Base-by-base conservation (phyloP, 1,139 yeast species). In the Barnettozyma hawaiiensis region DNA sequence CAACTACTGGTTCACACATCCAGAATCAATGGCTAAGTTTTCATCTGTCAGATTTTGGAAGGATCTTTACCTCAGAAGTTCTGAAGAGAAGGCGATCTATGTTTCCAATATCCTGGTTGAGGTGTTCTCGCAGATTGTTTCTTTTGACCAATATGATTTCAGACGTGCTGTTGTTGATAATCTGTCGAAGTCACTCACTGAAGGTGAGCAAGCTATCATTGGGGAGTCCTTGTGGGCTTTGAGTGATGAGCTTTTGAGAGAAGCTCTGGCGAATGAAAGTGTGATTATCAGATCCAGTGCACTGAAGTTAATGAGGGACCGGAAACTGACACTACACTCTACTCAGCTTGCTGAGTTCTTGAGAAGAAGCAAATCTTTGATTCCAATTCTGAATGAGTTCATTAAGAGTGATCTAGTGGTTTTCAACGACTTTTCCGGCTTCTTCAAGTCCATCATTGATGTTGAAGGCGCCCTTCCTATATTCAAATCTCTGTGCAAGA, bases 41-140 rank as follows among this genome's bases (percentile, higher is more conserved):
- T 52, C 60, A 8, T 34, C 44, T 0, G 16, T 28, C 4, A 65
- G 59, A 43, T 66, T 55, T 42, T 67, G 72, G 72, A 39, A 38
- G 2, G 31, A 36, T 0, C 21, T 56, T 2, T 54, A 34, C 29
- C 28, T 49, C 10, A 41, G 45, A 1, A 16, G 35, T 4, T 29
- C 43, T 3, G 43, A 43, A 14, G 52, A 51, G 2, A 66, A 65
- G 41, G 47, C 55, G n/a, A 20, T 45, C 2, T 61, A 65, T 37
- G 60, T 62, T 2, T 55, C 68, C 27, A 54, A 58, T 5, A 49
- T 71, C 3, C 40, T 73, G 7, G 64, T 63, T 48, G 76, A 73
- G 45, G 55, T 73, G 2, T 67, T 71, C 32, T 55, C 54, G 11
- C 70, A 62, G 46, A 49, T 71, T 16, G 58, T 46, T 26, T 47